A percentile compares a stretch with the other conserved stretches of the same genome.
Evolutionary conservation across 495 filamentous ascomycete genomes (phyloP).

Genomic region (Lophiostoma macrostomum): DNA sequence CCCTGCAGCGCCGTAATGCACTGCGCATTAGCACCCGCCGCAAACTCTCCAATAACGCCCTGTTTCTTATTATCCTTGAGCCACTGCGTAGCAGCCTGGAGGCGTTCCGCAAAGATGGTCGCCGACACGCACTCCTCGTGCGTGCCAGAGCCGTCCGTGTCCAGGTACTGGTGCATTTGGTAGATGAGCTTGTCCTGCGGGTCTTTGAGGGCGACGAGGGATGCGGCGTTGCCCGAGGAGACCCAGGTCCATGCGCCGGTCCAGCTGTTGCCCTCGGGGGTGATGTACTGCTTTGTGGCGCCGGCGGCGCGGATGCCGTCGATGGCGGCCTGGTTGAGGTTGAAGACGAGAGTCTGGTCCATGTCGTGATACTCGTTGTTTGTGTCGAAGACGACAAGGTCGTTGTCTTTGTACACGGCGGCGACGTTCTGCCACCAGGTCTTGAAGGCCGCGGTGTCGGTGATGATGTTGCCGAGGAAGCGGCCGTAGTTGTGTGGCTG

Average conservation of each 20-base stretch:
- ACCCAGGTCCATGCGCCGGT: constrained; percentile 61
- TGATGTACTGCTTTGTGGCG: constrained; percentile 71
- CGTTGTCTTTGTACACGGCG: constrained; percentile 56
- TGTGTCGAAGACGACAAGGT: constrained; percentile 63
- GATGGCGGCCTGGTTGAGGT: constrained; percentile 76
- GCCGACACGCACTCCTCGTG: constrained; percentile 55
- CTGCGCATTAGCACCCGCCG: constrained; percentile 62
- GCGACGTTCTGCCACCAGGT: constrained; percentile 66
- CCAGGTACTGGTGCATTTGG: constrained; percentile 63
- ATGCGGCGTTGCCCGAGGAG: constrained; percentile 51
- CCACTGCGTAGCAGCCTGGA: constrained; percentile 66
- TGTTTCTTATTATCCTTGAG: constrained; percentile 65
- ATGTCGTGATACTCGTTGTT: constrained; percentile 78
- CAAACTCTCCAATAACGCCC: constrained; percentile 70
- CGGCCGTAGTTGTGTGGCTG: constrained; percentile 73
- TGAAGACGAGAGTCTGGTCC: constrained; percentile 65
- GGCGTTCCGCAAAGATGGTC: constrained; percentile 64
- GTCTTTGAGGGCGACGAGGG: constrained; percentile 58
- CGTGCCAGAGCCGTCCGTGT: constrained; percentile 62
- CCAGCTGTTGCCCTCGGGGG: constrained; percentile 69
- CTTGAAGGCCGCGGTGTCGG: constrained; percentile 57
- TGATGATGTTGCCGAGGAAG: constrained; percentile 65
- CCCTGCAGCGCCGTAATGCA: constrained; percentile 66
- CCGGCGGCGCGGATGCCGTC: constrained; percentile 67
- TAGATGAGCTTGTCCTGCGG: constrained; percentile 60